These are phyloP conservation scores for Cyamopsis tetragonoloba DNA, from an alignment of 306 rosid genomes.

Conservation along the genomic window DNA sequence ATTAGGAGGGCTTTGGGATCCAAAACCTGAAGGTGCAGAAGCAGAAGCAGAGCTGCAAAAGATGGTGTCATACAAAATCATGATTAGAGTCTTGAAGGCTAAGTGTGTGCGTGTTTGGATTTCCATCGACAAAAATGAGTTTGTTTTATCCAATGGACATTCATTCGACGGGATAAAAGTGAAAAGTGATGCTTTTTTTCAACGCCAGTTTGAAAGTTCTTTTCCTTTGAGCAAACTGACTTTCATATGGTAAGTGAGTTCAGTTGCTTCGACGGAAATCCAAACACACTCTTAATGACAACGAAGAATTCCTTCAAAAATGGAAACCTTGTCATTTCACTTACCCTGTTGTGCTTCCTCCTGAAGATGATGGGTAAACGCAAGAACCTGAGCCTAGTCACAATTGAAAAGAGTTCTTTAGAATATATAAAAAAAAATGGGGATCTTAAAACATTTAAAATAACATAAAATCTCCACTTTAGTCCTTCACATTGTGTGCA, in stretches of 20 bases:
- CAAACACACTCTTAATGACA: not conserved
- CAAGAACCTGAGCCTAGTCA: conserved; percentile 70
- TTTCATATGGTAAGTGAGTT: no score
- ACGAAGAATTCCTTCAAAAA: not conserved
- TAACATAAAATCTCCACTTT: no score
- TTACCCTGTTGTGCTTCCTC: conserved; percentile 51
- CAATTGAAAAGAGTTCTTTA: conserved; percentile 6
- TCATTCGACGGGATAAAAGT: no score
- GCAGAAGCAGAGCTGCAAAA: conserved; percentile 52
- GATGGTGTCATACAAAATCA: not conserved
- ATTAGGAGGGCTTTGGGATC: conserved; percentile 47
- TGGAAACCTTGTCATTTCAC: conserved; percentile 8
- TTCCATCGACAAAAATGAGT: no score
- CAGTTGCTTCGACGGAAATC: no score
- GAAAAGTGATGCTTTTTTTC: no score
- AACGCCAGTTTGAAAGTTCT: no score
- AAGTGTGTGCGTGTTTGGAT: no score
- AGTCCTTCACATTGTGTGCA: no score
- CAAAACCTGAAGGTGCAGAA: conserved; percentile 44
- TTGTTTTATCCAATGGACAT: no score
- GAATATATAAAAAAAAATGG: not conserved
- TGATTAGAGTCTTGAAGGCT: conserved; percentile 28
- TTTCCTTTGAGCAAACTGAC: no score
- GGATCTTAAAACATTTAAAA: no score
- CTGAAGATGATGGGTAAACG: conserved; percentile 48